Evolutionary conservation across 495 filamentous ascomycete genomes (phyloP).

Genomic region (Apiosordaria backusii): DNA sequence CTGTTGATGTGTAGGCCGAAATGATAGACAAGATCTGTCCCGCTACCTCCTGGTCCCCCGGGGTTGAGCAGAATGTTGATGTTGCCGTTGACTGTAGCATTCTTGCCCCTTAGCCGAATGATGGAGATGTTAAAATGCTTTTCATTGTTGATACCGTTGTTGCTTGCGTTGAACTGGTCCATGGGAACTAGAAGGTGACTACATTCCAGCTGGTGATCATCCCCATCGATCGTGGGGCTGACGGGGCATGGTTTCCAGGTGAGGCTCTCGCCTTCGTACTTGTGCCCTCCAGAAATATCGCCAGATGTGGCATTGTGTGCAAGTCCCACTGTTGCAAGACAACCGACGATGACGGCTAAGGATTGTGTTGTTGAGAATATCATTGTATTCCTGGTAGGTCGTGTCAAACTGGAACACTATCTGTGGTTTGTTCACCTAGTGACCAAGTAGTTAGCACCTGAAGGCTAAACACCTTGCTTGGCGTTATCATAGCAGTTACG

Average conservation of each 20-base stretch:
- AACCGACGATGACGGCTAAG: not conserved
- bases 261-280: conserved; percentile 38
- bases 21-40: conserved; percentile 35
- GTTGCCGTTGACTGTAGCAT: conserved; percentile 31
- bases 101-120: conserved; percentile 37
- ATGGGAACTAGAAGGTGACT: conserved; percentile 41
- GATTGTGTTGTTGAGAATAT: not conserved
- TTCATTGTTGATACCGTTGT: conserved; percentile 25
- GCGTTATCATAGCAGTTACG: too few species aligned
- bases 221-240: not conserved
- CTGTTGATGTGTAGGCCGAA: conserved; percentile 31
- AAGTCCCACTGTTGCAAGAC: not conserved
- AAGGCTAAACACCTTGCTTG: too few species aligned
- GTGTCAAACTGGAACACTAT: too few species aligned
- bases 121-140: conserved; percentile 42
- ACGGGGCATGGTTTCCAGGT: conserved; percentile 38
- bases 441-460: too few species aligned
- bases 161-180: conserved; percentile 40
- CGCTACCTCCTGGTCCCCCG: conserved; percentile 45
- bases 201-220: conserved; percentile 34
- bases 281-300: not conserved
- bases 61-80: conserved; percentile 44
- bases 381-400: too few species aligned
- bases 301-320: not conserved
- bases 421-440: too few species aligned